phyloP scores from a whole-genome alignment of 2,329 filamentous ascomycete species.

The Lachnellula willkommii region DNA sequence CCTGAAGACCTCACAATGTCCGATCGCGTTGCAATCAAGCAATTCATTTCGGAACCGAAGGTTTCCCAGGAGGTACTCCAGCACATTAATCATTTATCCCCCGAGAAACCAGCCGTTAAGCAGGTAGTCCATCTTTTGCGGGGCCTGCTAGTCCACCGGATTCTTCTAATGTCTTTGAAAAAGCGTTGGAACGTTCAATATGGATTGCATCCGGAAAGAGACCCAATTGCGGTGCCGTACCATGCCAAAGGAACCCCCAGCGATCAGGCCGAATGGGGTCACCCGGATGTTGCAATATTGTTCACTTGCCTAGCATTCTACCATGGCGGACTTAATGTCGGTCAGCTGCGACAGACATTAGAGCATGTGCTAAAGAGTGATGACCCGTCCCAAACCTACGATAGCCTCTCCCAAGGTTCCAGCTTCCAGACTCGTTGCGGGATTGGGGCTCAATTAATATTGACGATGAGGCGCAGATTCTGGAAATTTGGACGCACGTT shows the following conservation, averaged over 20 bases:
- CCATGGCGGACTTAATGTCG: conserved; percentile 48
- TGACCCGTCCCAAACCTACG: conserved; percentile 51
- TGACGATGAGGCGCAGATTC: conserved; percentile 48
- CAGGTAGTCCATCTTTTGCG: conserved; percentile 51
- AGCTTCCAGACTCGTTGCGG: conserved; percentile 42
- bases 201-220: conserved; percentile 48
- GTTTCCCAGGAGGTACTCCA: conserved; percentile 20
- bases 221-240: conserved; percentile 62
- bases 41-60: conserved; percentile 26
- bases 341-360: conserved; percentile 46
- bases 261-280: conserved; percentile 59
- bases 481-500: conserved; percentile 45
- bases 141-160: conserved; percentile 55
- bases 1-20: conserved; percentile 10
- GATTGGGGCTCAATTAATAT: conserved; percentile 55
- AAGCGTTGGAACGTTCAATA: conserved; percentile 60
- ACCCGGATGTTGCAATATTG: conserved; percentile 61
- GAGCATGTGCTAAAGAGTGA: conserved; percentile 48
- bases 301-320: conserved; percentile 66
- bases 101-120: conserved; percentile 29
- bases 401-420: conserved; percentile 41
- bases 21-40: conserved; percentile 27
- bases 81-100: conserved; percentile 27
- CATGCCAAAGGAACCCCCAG: conserved; percentile 60
- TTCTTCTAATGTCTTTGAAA: conserved; percentile 45